phyloP scores from a whole-genome alignment of 2,329 filamentous ascomycete genomes.

The Sordariomycetes sp. region DNA sequence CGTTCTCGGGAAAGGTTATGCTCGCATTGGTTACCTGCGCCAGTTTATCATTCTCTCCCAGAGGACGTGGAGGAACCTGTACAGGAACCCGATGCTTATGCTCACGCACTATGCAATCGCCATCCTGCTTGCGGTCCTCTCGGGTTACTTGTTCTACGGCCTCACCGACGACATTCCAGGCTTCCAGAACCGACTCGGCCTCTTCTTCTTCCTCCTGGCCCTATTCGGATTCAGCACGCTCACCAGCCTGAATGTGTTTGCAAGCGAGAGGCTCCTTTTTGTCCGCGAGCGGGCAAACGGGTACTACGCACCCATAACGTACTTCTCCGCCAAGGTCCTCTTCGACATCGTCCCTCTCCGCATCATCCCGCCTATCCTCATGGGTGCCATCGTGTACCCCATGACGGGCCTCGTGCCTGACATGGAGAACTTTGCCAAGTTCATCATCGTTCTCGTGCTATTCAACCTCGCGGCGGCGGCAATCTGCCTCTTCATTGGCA shows the following conservation, averaged over 20 bases:
- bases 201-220: constrained; percentile 95
- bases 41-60: constrained; percentile 86
- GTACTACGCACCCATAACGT: constrained; percentile 88
- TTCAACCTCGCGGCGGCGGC: constrained; percentile 93
- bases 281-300: constrained; percentile 91
- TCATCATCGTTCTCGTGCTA: constrained; percentile 81
- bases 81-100: constrained; percentile 97
- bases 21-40: constrained; percentile 64
- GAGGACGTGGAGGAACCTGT: constrained; percentile 93
- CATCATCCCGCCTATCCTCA: constrained; percentile 86
- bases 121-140: constrained; percentile 86
- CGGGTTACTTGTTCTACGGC: constrained; percentile 92
- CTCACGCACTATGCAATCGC: constrained; percentile 96
- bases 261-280: constrained; percentile 80
- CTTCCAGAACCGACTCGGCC: constrained; percentile 91
- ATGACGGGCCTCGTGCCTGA: constrained; percentile 91
- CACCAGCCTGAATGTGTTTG: constrained; percentile 88
- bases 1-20: constrained; percentile 67
- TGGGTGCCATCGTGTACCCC: constrained; percentile 92
- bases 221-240: constrained; percentile 95
- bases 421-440: constrained; percentile 76
- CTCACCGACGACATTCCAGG: constrained; percentile 92
- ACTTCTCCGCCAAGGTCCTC: constrained; percentile 93
- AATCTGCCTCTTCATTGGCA: constrained; percentile 93
- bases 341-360: constrained; percentile 95